Conservation (phyloP, 768 basidiomycete species). For the Auricularia cornea region DNA sequence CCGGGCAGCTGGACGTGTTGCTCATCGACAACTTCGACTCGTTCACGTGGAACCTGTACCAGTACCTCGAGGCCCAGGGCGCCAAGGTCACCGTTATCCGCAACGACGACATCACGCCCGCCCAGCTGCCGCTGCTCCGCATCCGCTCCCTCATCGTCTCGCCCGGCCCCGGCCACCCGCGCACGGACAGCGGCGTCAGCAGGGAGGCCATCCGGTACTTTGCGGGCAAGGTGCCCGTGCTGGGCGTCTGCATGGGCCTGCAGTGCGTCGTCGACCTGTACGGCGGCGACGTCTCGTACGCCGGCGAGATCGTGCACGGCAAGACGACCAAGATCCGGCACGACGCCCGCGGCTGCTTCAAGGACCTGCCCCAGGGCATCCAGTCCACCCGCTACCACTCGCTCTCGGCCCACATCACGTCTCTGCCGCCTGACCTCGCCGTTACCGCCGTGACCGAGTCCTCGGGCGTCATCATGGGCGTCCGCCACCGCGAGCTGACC, state of each 20-base stretch:
- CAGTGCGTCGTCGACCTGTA: slow-evolving; percentile 90
- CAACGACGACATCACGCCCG: slow-evolving; percentile 80
- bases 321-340: slow-evolving; percentile 82
- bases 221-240: slow-evolving; percentile 87
- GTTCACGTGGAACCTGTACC: slow-evolving; percentile 97
- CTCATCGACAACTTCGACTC: slow-evolving; percentile 98
- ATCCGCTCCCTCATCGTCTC: slow-evolving; percentile 85
- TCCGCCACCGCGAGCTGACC: slow-evolving; percentile 79
- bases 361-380: slow-evolving; percentile 72
- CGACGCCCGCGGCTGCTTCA: slow-evolving; percentile 84
- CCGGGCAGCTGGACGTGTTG: slow-evolving; percentile 53
- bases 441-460: slow-evolving; percentile 81
- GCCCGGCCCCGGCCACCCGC: slow-evolving; percentile 94
- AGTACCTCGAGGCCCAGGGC: slow-evolving; percentile 79
- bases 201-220: slow-evolving; percentile 82
- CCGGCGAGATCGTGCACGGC: slow-evolving; percentile 98
- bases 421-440: slow-evolving; percentile 70
- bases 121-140: slow-evolving; percentile 57
- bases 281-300: slow-evolving; percentile 90
- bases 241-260: slow-evolving; percentile 98
- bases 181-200: slow-evolving; percentile 88
- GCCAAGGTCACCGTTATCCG: slow-evolving; percentile 87
- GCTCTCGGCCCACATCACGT: slow-evolving; percentile 69
- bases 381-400: slow-evolving; percentile 94
- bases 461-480: slow-evolving; percentile 95